Evolutionary conservation across 1,284 basidiomycete genomes (phyloP).

Genomic region (Xerocomus cyaneibrunnescens): DNA sequence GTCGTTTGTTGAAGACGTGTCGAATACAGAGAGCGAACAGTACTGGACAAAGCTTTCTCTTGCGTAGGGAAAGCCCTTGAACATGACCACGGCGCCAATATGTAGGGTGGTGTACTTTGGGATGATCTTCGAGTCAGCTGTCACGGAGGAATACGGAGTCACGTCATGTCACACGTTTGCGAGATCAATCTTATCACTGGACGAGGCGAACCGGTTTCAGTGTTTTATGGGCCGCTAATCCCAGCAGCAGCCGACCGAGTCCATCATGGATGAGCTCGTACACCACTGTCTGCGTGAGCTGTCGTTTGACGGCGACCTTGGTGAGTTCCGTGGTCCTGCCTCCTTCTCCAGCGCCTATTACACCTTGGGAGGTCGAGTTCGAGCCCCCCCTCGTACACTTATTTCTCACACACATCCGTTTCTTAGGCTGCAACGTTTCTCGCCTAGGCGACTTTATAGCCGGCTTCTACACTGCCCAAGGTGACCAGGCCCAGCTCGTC

Average conservation of each 20-base stretch:
- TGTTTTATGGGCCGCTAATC: neutral
- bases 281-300: slow-evolving; percentile 74
- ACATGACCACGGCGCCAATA: neutral
- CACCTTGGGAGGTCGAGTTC: slow-evolving; percentile 39
- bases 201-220: neutral
- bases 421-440: slow-evolving; percentile 65
- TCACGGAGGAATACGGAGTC: slow-evolving; percentile 7
- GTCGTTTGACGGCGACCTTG: slow-evolving; percentile 80
- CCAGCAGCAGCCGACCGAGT: neutral
- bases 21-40: neutral
- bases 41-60: neutral
- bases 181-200: slow-evolving; percentile 15
- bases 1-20: neutral
- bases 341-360: slow-evolving; percentile 1
- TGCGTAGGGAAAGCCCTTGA: neutral
- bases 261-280: slow-evolving; percentile 65
- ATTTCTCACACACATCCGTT: slow-evolving; percentile 21
- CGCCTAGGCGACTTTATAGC: slow-evolving; percentile 67
- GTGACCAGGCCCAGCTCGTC: slow-evolving; percentile 50
- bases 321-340: slow-evolving; percentile 41
- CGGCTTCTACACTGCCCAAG: slow-evolving; percentile 56
- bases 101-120: too few species aligned
- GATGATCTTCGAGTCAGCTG: too few species aligned
- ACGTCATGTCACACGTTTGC: slow-evolving; percentile 17
- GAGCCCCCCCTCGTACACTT: slow-evolving; percentile 40